Conservation (phyloP, 306 rosid species). For the Rubus idaeus region DNA sequence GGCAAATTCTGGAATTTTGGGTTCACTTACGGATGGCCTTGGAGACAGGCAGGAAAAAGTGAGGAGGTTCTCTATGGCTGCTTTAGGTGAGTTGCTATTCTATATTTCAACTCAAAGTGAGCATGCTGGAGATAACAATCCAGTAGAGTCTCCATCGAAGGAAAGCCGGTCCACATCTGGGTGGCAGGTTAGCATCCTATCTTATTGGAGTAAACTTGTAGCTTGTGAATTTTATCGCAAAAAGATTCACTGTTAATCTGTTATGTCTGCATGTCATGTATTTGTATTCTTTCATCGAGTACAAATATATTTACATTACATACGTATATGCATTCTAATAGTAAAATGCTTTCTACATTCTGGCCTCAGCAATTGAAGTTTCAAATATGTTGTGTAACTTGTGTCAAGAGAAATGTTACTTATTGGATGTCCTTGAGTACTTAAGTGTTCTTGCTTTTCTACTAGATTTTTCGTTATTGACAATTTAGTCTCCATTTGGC, state of each 20-base stretch:
- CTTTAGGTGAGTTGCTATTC: conserved; percentile 89
- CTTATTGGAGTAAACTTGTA: conserved; percentile 24
- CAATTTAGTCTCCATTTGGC: conserved; percentile 26
- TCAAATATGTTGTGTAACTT: not conserved
- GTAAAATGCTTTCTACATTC: not conserved
- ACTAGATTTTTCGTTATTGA: conserved; percentile 11
- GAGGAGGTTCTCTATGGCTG: conserved; percentile 98
- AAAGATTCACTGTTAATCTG: conserved; percentile 27
- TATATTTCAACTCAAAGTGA: conserved; percentile 89
- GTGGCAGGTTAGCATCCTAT: conserved; percentile 81
- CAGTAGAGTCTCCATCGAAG: conserved; percentile 75
- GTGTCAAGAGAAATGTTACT: not conserved
- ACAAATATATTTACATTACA: not conserved
- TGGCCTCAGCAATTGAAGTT: conserved; percentile 10
- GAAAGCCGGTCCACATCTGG: conserved; percentile 56
- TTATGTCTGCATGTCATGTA: conserved; percentile 8
- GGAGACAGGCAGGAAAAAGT: conserved; percentile 96
- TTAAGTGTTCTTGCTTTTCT: not conserved
- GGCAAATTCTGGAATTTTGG: conserved; percentile 85
- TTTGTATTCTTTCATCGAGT: conserved; percentile 1
- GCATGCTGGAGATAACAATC: conserved; percentile 60
- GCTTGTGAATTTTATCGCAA: conserved; percentile 18
- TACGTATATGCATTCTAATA: conserved; percentile 7
- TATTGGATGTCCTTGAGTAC: not conserved
- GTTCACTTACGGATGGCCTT: conserved; percentile 84